These are phyloP conservation scores for Penicillium sumatraense DNA, from an alignment of 2,329 filamentous ascomycete species.

Conservation along the genomic window DNA sequence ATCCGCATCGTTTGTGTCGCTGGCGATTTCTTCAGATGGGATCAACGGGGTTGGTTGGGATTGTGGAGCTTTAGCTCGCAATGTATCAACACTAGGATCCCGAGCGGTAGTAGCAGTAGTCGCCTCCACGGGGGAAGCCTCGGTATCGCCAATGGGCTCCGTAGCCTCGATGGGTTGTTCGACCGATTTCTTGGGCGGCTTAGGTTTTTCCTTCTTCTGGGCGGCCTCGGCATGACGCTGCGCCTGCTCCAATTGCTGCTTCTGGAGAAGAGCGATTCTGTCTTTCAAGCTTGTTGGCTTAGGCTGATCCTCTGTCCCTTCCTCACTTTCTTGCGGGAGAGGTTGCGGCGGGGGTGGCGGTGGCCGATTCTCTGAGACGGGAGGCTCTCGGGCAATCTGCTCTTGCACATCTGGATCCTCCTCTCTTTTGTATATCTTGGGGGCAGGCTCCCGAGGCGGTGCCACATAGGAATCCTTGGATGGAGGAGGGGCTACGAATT, in stretches of 20 bases:
- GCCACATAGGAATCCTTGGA: slow-evolving; percentile 91
- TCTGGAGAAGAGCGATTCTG: slow-evolving; percentile 89
- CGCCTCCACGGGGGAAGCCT: slow-evolving; percentile 36
- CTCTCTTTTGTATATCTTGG: slow-evolving; percentile 81
- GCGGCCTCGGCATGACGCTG: slow-evolving; percentile 77
- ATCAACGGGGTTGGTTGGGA: slow-evolving; percentile 39
- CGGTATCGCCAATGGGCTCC: slow-evolving; percentile 29
- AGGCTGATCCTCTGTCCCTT: slow-evolving; percentile 73
- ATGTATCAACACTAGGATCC: slow-evolving; percentile 41
- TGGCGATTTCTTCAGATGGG: slow-evolving; percentile 58
- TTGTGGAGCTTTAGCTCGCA: slow-evolving; percentile 41
- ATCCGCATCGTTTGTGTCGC: slow-evolving; percentile 69
- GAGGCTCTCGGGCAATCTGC: slow-evolving; percentile 37
- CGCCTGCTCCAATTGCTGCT: slow-evolving; percentile 89
- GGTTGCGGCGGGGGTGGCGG: slow-evolving; percentile 25
- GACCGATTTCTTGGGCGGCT: slow-evolving; percentile 68
- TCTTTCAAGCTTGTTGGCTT: slow-evolving; percentile 95
- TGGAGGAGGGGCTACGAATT: slow-evolving; percentile 92
- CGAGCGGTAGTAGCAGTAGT: slow-evolving; percentile 39
- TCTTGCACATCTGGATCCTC: slow-evolving; percentile 69
- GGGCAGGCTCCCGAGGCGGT: slow-evolving; percentile 69
- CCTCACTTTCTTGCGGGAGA: slow-evolving; percentile 54
- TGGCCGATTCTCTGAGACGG: slow-evolving; percentile 38
- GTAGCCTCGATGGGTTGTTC: slow-evolving; percentile 44
- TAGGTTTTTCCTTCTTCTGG: slow-evolving; percentile 86